A percentile compares a stretch with the other conserved stretches of the same genome.
phyloP scores from a whole-genome alignment of 257 asterid species.

The Solanum bulbocastanum region DNA sequence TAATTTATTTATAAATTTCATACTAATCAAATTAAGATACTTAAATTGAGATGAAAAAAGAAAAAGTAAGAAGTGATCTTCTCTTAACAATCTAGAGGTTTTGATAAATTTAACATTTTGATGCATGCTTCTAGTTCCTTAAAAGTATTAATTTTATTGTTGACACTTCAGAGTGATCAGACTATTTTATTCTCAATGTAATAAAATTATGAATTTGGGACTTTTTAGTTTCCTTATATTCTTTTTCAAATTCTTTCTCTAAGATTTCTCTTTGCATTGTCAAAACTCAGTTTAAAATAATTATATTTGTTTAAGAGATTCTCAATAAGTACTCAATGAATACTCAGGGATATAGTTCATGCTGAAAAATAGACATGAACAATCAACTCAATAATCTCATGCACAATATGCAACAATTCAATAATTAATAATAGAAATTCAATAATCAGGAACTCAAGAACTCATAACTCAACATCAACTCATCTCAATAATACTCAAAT shows the following conservation, averaged over 20 bases:
- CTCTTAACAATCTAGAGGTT: background rate
- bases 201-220: background rate
- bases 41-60: background rate
- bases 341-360: background rate
- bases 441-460: background rate
- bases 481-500: background rate
- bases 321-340: background rate
- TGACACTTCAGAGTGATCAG: too few species aligned
- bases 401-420: background rate
- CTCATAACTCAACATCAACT: background rate
- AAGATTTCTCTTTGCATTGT: background rate
- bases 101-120: background rate
- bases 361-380: background rate
- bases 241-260: background rate
- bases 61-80: background rate
- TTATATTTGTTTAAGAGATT: background rate
- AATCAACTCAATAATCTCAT: too few species aligned
- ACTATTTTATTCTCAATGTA: background rate
- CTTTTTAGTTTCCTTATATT: background rate
- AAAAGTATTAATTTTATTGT: background rate
- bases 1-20: background rate
- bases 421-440: background rate
- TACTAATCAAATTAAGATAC: too few species aligned
- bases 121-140: background rate
- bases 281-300: too few species aligned